Evolutionary conservation across 2,329 filamentous ascomycete genomes (phyloP), one percentile per base, ranked within the genome.

Genomic region (Epichloe sp.): DNA sequence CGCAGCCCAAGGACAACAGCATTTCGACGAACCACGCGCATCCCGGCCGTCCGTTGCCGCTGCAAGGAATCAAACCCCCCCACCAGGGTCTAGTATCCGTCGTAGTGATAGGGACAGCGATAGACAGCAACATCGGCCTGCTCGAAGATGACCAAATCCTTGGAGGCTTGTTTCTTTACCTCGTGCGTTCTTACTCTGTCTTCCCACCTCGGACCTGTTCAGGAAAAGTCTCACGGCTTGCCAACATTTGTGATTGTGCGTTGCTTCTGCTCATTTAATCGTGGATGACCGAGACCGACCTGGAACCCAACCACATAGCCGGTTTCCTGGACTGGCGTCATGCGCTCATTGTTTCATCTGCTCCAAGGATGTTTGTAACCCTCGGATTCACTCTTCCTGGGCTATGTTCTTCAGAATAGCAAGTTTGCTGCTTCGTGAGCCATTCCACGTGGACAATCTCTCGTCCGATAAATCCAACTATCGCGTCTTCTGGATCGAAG

Each of bases 11-110:
- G 73, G 68, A 59, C 68, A 69, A 66, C 68, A 68, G 66, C 73
- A 76, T 69, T 79, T 76, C 73, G 75, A 76, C 55, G 68, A 68
- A 56, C 59, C 68, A 62, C 70, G 71, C 57, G 67, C 65, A 54
- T 57, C 65, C 56, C 65, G 70, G 47, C 59, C 62, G 51, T 63
- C 68, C 11, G 63, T 64, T 26, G 60, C 68, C 48, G 65, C 67
- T 57, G 60, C 68, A 55, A 65, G 63, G 58, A 61, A 68, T 60
- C 70, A 68, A 62, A 65, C 58, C 67, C 53, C 62, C 62, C 62
- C 62, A 55, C 64, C 62, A 62, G 64, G 63, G 60, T 53, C 63
- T 58, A 65, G 56, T 60, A 63, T 56, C 55, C 69, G 68, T 59
- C 68, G 69, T 63, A 68, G 61, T 65, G 68, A 71, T 52, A 63